Conservation (phyloP, 148 eudicot genomes). For the Nepenthes gracilis region DNA sequence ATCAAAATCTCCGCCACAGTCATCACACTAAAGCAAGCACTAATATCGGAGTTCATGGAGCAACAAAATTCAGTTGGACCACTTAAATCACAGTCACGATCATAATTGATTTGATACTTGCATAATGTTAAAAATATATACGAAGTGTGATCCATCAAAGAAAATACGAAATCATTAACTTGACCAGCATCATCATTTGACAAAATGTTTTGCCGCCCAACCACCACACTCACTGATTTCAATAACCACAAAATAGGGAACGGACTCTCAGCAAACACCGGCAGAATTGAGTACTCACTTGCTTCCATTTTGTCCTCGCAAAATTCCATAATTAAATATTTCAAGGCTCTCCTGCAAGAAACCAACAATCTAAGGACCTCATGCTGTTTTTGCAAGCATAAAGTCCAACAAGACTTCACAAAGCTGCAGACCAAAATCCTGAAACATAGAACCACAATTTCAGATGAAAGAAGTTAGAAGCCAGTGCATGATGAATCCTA, state of each 20-base stretch:
- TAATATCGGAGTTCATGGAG: constrained; percentile 11
- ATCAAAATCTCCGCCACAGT: constrained; percentile 37
- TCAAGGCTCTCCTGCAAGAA: constrained; percentile 62
- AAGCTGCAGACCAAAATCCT: constrained; percentile 61
- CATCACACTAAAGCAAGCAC: constrained; percentile 30
- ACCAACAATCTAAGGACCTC: constrained; percentile 52
- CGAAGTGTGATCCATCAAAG: constrained; percentile 79
- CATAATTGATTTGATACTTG: constrained; percentile 36
- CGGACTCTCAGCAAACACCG: constrained; percentile 26
- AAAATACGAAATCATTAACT: constrained; percentile 29
- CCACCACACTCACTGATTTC: constrained; percentile 43
- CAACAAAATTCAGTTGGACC: constrained; percentile 6
- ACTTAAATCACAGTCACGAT: constrained; percentile 6
- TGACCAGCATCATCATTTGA: constrained; percentile 22
- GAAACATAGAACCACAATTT: constrained; percentile 19
- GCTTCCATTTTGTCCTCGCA: constrained; percentile 33
- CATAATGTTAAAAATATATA: constrained; percentile 39
- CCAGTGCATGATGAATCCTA: neutral
- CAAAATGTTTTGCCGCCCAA: constrained; percentile 18
- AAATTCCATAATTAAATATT: constrained; percentile 30
- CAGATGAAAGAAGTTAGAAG: constrained; percentile 2
- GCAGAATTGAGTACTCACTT: constrained; percentile 19
- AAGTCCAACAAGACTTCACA: constrained; percentile 22
- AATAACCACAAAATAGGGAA: constrained; percentile 51
- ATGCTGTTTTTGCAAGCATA: constrained; percentile 13